Evolutionary conservation across 1,284 basidiomycete genomes (phyloP).

Genomic region (Phellopilus nigrolimitatus): DNA sequence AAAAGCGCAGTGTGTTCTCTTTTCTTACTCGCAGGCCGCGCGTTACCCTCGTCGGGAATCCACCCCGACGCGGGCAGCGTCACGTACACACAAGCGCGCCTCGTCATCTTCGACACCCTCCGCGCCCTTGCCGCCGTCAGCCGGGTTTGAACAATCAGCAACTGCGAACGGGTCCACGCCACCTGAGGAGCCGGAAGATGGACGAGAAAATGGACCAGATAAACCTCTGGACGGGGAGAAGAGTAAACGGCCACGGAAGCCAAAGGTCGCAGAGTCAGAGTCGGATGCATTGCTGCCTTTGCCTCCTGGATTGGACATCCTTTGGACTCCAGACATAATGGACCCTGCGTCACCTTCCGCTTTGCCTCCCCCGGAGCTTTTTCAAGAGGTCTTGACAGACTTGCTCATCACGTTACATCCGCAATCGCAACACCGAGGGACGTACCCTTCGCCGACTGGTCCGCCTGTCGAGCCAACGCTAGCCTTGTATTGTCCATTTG

Average conservation of each 20-base stretch:
- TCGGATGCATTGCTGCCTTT: constrained; percentile 33
- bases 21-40: constrained; percentile 32
- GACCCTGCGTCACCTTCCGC: constrained; percentile 26
- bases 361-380: constrained; percentile 52
- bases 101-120: constrained; percentile 12
- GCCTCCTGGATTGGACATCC: constrained; percentile 51
- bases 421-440: constrained; percentile 70
- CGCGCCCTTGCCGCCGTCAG: not conserved
- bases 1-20: constrained; percentile 29
- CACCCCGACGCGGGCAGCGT: constrained; percentile 20
- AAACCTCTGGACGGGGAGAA: constrained; percentile 30
- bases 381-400: constrained; percentile 69
- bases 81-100: constrained; percentile 30
- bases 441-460: constrained; percentile 47
- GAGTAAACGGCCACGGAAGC: constrained; percentile 2
- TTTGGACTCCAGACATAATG: constrained; percentile 52
- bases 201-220: constrained; percentile 31
- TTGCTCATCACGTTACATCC: constrained; percentile 72
- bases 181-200: constrained; percentile 30
- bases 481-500: constrained; percentile 80
- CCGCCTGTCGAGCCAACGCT: constrained; percentile 68
- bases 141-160: not conserved
- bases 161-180: constrained; percentile 24
- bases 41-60: constrained; percentile 22
- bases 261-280: constrained; percentile 7